Evolutionary conservation across 768 basidiomycete species (phyloP), one percentile per base, ranked within the genome.

Genomic region (Neoboletus subvelutipes): DNA sequence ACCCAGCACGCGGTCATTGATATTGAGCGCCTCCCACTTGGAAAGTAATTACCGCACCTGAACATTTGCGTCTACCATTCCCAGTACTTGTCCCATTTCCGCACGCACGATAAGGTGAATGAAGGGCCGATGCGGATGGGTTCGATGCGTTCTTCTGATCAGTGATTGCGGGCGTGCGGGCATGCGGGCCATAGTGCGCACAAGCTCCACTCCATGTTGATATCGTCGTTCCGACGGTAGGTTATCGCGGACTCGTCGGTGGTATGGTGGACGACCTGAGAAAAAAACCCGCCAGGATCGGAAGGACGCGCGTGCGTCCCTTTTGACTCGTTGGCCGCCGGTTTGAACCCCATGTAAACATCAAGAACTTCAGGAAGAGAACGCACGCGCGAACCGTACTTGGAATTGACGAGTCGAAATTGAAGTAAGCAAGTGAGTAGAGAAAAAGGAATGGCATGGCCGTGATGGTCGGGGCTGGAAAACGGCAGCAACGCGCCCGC

Each of bases 401-500:
- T 41, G n/a, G 41, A 1, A 42, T 7, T 8, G 13, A 37, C 48
- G n/a, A 41, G 17, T 31, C 50, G 24, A 52, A 26, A 12, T 22
- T 41, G 20, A 20, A 41, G 10, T 18, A 41, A 20, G 12, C 3
- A n/a, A 29, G 12, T 12, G 12, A 31, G 29, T 31, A 31, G 12
- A 31, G 31, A 31, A 31, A n/a, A 8, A 24, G 12, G 8, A 22
- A 42, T 24, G 3, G 15, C 15, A 17, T 2, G 9, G 31, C 58
- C 58, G 58, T 45, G 50, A 42, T 59, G 45, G 49, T 47, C 58
- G 58, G 58, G 43, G 18, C 42, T 41, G 31, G 45, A 37, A 31
- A 42, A 45, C 43, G n/a, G 42, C 40, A 34, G 43, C 45, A 34
- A 47, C 43, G 20, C 36, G 7, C 48, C 58, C 58, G 58, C 58